Base-by-base conservation (phyloP, 768 basidiomycete species). In the Mycena epipterygia region DNA sequence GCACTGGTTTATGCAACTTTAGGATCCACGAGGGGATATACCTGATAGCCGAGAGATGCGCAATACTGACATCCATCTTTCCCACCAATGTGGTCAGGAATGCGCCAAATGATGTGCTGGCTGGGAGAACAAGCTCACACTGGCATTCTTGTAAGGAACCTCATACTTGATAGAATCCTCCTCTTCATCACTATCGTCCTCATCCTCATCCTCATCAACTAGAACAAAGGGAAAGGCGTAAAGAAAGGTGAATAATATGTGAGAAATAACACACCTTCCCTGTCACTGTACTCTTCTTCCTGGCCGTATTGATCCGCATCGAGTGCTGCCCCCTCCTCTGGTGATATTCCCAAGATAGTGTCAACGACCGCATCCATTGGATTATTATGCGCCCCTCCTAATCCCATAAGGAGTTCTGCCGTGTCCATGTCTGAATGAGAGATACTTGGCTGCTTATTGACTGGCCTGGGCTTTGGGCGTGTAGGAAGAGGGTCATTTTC, bases 1-100 rank as follows among this genome's bases (percentile, higher is more conserved):
- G 67, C 21, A 74, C 58, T 23, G 76, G 74, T 46, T 75, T 77
- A 5, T 64, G 57, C 27, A 25, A 55, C 66, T 72, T 76, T 6
- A 69, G 74, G 23, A 37, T 55, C 23, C 67, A 73, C 19, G 63
- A 76, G 5, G 74, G 74, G 30, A 76, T 70, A 46, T 76, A 76
- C 5, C 74, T 74, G 60, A 76, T 57, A 6, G 33, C 52, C 19
- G 75, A 37, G 19, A 71, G 53, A 16, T 44, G 58, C 19, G 58
- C 23, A 23, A 60, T 29, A 33, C 66, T 27, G 17, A 46, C 49
- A 23, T 32, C 44, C 66, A 67, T 67, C 48, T 57, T 59, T 25
- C 46, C 21, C 23, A 19, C 8, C 46, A 48, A 8, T 12, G 46
- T 7, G 21, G 46, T 48, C 37, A 39, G 16, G 37, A 39, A 39